Evolutionary conservation across 2,329 filamentous ascomycete species (phyloP), one percentile per base, ranked within the genome.

Genomic region (Paradendryphiella salina): DNA sequence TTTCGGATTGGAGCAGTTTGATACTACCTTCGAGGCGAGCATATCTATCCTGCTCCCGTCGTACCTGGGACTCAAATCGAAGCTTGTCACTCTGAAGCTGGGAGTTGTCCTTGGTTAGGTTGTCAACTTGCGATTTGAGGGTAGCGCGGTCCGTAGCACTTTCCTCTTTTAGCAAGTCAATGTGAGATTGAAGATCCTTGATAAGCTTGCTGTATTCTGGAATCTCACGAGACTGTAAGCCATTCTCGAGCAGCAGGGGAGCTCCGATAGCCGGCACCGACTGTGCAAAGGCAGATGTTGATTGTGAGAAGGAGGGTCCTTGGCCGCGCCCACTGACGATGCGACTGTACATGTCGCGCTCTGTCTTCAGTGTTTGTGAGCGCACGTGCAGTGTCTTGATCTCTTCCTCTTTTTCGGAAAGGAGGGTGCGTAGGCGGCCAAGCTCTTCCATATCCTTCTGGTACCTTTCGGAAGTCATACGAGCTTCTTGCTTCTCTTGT

Each of bases 271-370:
- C 51, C 9, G 54, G 54, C 29, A 64, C 61, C 0, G 63, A 64
- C n/a, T 61, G 58, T 7, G 55, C 63, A 44, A 65, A 65, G 3
- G 50, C 43, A 8, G 58, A 59, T 9, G 49, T 56, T 6, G 43
- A 41, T 23, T 65, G 60, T 13, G 57, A 49, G 23, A 56, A 52
- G 15, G 67, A 79, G 70, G 75, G 85, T 73, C 81, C 51, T 50
- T 85, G 82, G 14, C 85, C 84, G 50, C 85, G 82, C 56, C 94
- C 89, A 60, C 93, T 89, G 23, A 96, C 82, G 79, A 97, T 92
- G 44, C 92, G 90, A 17, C 93, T 86, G 85, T 96, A 97, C 84
- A 96, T 96, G 70, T 99, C 93, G 56, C 94, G 87, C 76, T 99
- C 94, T 64, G 91, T 90, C 70, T 94, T 90, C 72, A 96, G 96